phyloP scores from a whole-genome alignment of 768 basidiomycete species.

The Tremella yokohamensis region DNA sequence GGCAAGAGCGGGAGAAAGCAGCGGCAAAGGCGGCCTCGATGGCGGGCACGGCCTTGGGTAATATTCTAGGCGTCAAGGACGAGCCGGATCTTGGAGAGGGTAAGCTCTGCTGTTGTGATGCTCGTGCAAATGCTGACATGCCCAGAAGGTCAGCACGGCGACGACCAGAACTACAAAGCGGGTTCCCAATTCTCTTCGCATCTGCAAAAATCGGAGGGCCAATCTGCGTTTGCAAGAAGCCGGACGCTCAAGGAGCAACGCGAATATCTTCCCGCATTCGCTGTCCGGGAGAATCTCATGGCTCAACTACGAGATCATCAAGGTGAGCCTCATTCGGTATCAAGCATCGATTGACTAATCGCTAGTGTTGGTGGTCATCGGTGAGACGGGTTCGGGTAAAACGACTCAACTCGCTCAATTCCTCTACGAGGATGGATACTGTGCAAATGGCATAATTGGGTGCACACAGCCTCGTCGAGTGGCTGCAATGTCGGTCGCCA shows the following conservation, averaged over 20 bases:
- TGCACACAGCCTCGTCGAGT: conserved; percentile 98
- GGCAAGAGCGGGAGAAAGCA: conserved; percentile 81
- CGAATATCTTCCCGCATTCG: conserved; percentile 96
- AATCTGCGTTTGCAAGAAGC: conserved; percentile 73
- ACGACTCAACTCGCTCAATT: conserved; percentile 95
- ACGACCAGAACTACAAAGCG: conserved; percentile 65
- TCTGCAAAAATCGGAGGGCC: conserved; percentile 65
- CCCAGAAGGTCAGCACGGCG: conserved; percentile 54
- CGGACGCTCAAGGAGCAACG: conserved; percentile 89
- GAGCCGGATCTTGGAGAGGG: conserved; percentile 89
- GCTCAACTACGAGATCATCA: conserved; percentile 88
- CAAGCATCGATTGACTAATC: conserved; percentile 8
- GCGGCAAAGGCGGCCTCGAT: conserved; percentile 90
- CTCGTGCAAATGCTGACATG: conserved; percentile 12
- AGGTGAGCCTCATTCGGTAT: conserved; percentile 56
- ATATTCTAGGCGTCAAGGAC: conserved; percentile 95
- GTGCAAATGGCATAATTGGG: conserved; percentile 80
- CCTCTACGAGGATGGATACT: conserved; percentile 95
- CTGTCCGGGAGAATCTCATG: conserved; percentile 89
- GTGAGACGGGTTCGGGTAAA: conserved; percentile 99
- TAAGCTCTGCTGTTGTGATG: conserved; percentile 53
- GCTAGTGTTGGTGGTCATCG: conserved; percentile 85
- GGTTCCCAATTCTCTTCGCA: conserved; percentile 98
- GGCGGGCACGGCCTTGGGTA: conserved; percentile 90
- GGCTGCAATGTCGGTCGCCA: conserved; percentile 99